Evolutionary conservation across 495 filamentous ascomycete genomes (phyloP), one percentile per base, ranked within the genome.

Genomic region (Wilcoxina mikolae): DNA sequence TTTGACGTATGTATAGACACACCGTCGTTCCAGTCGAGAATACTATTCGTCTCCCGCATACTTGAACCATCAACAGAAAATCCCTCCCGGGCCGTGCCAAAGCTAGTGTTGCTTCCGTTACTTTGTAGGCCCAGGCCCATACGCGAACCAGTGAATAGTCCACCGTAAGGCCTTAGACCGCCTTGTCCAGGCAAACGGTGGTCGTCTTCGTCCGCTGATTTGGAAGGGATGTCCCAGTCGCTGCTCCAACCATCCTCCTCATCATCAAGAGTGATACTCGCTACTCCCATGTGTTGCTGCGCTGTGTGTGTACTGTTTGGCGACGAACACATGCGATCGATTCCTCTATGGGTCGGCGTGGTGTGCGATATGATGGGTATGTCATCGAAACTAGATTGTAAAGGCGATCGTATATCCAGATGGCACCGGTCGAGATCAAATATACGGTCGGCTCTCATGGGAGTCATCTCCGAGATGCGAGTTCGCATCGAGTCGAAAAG

Each of bases 401-500:
- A 20, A 20, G 27, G 12, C 22, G 46, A 29, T 49, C 46, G 46
- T 27, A 11, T 27, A 29, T 49, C 46, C 20, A 39, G 35, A 29
- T 27, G 23, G 25, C 46, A 9, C 27, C 28, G 10, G 7, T 53
- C 51, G 41, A 85, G 80, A 67, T 94, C 80, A 70, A 95, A 95
- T 70, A 95, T 86, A 1, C 79, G 82, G 54, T 95, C 87, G 25
- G 94, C 76, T 2, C 82, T 81, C 20, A 65, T 56, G 5, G 64
- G 63, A 17, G 60, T 62, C 4, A 57, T 46, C 45, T 66, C 78
- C 4, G 88, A 93, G 23, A 80, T 78, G 47, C 82, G 77, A 7
- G 90, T 95, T 54, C 87, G 81, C 57, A 91, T 72, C 15, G 89
- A 95, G 67, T 96, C 91, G 70, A 85, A 96, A 44, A 88, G 78